Percentiles rank a stretch among this genome's conserved stretches.
Evolutionary conservation across 176 grass and related monocot genomes (phyloP).

Genomic region (Themeda triandra): DNA sequence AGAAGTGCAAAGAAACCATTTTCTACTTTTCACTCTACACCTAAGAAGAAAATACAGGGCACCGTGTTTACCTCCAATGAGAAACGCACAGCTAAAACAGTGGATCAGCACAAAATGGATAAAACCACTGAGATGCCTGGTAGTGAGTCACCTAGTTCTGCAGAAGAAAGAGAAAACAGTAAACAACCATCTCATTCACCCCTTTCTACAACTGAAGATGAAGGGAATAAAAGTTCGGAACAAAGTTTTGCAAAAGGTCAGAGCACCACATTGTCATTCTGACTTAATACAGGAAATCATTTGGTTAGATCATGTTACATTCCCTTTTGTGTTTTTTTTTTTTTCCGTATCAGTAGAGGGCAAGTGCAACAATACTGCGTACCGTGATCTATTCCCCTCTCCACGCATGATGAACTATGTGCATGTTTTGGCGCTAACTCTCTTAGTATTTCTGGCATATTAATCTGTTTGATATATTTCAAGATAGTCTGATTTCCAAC

Average conservation of each 20-base stretch:
- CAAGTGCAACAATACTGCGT: neutral
- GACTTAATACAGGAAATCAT: slow-evolving; percentile 1
- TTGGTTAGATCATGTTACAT: slow-evolving; percentile 9
- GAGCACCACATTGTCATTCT: neutral
- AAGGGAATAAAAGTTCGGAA: slow-evolving; percentile 37
- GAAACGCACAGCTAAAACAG: slow-evolving; percentile 38
- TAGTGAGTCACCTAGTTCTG: slow-evolving; percentile 35
- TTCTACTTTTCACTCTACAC: slow-evolving; percentile 46
- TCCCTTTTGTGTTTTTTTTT: neutral
- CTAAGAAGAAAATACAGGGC: slow-evolving; percentile 40
- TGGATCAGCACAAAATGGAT: slow-evolving; percentile 28
- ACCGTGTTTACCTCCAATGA: slow-evolving; percentile 52
- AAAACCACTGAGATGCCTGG: slow-evolving; percentile 35
- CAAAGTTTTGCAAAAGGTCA: slow-evolving; percentile 46
- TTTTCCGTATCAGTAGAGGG: neutral
- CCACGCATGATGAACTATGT: neutral
- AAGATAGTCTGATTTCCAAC: neutral
- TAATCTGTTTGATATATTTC: slow-evolving; percentile 9
- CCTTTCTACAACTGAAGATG: slow-evolving; percentile 37
- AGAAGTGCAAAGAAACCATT: slow-evolving; percentile 58
- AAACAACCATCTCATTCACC: slow-evolving; percentile 35
- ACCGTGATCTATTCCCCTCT: neutral
- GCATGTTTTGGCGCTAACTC: neutral
- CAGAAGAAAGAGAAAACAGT: slow-evolving; percentile 28
- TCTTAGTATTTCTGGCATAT: neutral